phyloP scores from a whole-genome alignment of 345 rosid genomes.

The Populus pruinosa region DNA sequence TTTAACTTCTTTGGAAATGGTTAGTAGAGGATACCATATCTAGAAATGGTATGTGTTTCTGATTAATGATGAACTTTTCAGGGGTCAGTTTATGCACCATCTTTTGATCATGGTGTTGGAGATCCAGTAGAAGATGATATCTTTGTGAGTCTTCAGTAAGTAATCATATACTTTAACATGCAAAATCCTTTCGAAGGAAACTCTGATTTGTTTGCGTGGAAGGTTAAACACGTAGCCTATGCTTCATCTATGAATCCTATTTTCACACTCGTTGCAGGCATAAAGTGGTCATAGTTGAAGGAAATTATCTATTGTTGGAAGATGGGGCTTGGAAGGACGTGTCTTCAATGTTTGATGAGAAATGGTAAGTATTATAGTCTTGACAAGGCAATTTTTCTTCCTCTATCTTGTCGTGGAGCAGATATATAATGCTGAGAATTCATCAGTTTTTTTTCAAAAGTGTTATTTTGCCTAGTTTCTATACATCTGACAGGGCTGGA shows the following conservation, averaged over 20 bases:
- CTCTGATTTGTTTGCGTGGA: not conserved
- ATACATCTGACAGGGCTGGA: not conserved
- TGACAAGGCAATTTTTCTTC: slow-evolving; percentile 5
- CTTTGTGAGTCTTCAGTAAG: slow-evolving; percentile 81
- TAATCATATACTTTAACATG: slow-evolving; percentile 11
- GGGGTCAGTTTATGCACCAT: slow-evolving; percentile 85
- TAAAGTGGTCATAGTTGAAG: slow-evolving; percentile 83
- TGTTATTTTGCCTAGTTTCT: not conserved
- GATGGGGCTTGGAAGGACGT: slow-evolving; percentile 76
- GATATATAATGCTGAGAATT: slow-evolving; percentile 6
- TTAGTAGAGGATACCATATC: not conserved
- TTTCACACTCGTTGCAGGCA: slow-evolving; percentile 54
- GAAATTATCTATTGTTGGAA: slow-evolving; percentile 68
- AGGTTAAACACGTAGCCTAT: not conserved
- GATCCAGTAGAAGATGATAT: slow-evolving; percentile 92
- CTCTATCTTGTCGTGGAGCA: not conserved
- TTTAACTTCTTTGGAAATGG: not conserved
- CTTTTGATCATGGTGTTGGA: slow-evolving; percentile 91
- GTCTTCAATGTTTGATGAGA: slow-evolving; percentile 73
- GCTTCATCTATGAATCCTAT: slow-evolving; percentile 1
- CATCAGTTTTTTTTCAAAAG: not conserved
- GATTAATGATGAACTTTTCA: slow-evolving; percentile 26
- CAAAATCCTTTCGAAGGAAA: not conserved
- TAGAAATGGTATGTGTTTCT: slow-evolving; percentile 7
- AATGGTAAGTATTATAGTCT: slow-evolving; percentile 53